phyloP scores from a whole-genome alignment of 1,139 yeast genomes.

The Hansenula sp. region DNA sequence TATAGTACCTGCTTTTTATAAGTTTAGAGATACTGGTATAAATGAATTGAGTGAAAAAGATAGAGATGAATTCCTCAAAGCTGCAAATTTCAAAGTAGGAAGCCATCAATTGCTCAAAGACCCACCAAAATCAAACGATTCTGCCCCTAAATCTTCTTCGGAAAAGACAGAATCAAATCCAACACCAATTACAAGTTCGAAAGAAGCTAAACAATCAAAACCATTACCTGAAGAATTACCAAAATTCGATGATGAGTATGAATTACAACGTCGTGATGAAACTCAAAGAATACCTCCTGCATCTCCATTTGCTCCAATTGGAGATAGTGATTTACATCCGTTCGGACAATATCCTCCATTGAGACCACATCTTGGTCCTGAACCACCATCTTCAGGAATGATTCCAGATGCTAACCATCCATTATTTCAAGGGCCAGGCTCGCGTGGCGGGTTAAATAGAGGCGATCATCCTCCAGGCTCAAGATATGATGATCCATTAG shows the following conservation, averaged over 20 bases:
- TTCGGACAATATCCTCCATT: slow-evolving; percentile 44
- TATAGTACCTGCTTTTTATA: not conserved
- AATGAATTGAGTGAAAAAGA: not conserved
- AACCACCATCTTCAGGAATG: slow-evolving; percentile 43
- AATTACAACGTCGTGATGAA: slow-evolving; percentile 14
- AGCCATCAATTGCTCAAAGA: not conserved
- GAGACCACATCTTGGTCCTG: slow-evolving; percentile 35
- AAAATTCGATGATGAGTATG: slow-evolving; percentile 32
- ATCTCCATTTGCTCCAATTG: slow-evolving; percentile 34
- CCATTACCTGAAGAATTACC: slow-evolving; percentile 24
- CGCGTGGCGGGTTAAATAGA: slow-evolving; percentile 12
- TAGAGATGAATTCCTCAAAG: not conserved
- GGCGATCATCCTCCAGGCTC: slow-evolving; percentile 46
- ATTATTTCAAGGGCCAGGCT: slow-evolving; percentile 28
- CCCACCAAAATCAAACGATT: not conserved
- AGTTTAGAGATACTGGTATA: not conserved
- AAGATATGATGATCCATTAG: slow-evolving; percentile 51
- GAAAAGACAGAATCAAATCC: too few relatives aligned
- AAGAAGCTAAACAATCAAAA: slow-evolving; percentile 5
- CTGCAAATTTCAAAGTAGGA: not conserved
- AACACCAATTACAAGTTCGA: too few relatives aligned
- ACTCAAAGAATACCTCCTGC: not conserved
- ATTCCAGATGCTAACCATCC: slow-evolving; percentile 50
- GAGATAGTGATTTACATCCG: slow-evolving; percentile 50
- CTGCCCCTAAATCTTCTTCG: too few relatives aligned